phyloP scores from a whole-genome alignment of 2,329 filamentous ascomycete species.

The Fusarium oligoseptatum region DNA sequence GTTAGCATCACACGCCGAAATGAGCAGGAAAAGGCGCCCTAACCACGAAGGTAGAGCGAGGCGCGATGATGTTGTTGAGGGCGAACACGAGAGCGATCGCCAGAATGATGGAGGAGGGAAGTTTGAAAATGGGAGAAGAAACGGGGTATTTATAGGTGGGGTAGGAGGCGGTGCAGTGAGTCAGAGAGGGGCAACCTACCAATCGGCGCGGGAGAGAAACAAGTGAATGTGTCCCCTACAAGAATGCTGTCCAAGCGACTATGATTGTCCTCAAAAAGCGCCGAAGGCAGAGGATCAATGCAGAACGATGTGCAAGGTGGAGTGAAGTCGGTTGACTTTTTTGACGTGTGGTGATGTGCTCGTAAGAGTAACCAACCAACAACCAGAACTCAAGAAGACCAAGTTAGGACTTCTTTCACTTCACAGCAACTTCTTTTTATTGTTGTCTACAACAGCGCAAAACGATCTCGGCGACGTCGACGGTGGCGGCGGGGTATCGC shows the following conservation, averaged over 20 bases:
- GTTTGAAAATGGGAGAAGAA: constrained; percentile 41
- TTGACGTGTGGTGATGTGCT: constrained; percentile 17
- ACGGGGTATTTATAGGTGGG: constrained; percentile 44
- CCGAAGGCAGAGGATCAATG: constrained; percentile 38
- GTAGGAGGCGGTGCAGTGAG: constrained; percentile 40
- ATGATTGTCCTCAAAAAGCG: constrained; percentile 37
- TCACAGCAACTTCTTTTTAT: constrained; percentile 52
- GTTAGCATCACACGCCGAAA: constrained; percentile 44
- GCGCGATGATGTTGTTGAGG: constrained; percentile 19
- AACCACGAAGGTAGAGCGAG: constrained; percentile 38
- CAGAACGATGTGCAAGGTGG: constrained; percentile 31
- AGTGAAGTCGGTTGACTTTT: constrained; percentile 10
- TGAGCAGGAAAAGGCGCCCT: constrained; percentile 24
- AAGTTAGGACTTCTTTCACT: constrained; percentile 43
- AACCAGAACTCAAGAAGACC: constrained; percentile 37
- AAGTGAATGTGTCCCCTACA: constrained; percentile 96
- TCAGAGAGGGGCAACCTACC: constrained; percentile 62
- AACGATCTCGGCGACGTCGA: constrained; percentile 50
- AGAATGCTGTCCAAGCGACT: constrained; percentile 52
- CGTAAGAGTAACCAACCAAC: constrained; percentile 29
- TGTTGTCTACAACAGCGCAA: constrained; percentile 56
- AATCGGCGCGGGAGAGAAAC: constrained; percentile 89
- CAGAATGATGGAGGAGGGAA: constrained; percentile 40
- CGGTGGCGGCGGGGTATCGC: constrained; percentile 49
- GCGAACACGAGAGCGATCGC: constrained; percentile 15